Base-by-base conservation (phyloP, 2,329 filamentous ascomycete species). In the Apiospora aurea region DNA sequence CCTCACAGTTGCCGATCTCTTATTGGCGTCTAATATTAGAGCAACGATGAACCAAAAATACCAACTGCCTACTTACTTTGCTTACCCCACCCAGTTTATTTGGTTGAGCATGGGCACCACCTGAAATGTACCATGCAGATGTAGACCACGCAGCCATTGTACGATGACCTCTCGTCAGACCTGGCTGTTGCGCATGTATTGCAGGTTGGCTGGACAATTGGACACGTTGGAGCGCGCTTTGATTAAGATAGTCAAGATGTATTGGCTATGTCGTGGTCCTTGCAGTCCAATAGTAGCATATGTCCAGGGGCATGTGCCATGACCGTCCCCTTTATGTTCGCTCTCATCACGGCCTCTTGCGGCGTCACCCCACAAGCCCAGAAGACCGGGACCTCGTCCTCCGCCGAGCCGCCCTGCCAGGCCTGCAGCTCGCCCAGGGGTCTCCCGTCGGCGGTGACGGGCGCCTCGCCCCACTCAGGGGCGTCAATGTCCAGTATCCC, bases 321-420 rank as follows among this genome's bases (percentile, higher is more conserved):
- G 1, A 91, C 83, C 1, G 83, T 82, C 0, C 90, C 90, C 67
- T 87, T 76, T 66, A 91, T 76, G 10, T 78, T 81, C 6, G 89
- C 88, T 71, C 82, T 83, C 84, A 90, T 87, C 1, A 92, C 88
- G 18, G 89, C 90, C 76, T 91, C 87, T 77, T 92, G 90, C 1
- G 91, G 90, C 49, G 90, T 92, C 14, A 92, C 90, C 46, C 90
- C 90, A 76, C 90, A 92, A 0, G 88, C 90, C 89, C 90, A 89
- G 74, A 90, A 90, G 4, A 90, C 85, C 0, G 88, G 88, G 43
- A 90, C 82, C 38, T 85, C 82, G 2, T 85, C 82, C 18, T 83
- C 81, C 26, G 80, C 34, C 34, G 34, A 38, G 34, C 34, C 34
- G 34, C 34, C 34, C 34, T 38, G 75, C 1, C 26, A 29, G 80